phyloP scores from a whole-genome alignment of 306 rosid genomes.

The Quercus cerris region DNA sequence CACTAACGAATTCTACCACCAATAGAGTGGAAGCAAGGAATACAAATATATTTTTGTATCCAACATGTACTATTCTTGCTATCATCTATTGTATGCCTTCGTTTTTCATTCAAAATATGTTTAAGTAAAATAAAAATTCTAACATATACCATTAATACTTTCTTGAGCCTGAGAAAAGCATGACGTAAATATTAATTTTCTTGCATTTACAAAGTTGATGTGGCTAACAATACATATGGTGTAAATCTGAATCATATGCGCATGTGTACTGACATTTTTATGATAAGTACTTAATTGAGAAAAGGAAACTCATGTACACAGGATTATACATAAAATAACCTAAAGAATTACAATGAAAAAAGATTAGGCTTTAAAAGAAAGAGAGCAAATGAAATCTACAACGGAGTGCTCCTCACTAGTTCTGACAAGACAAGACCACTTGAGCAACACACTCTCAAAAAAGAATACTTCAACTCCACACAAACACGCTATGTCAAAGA shows the following conservation, averaged over 20 bases:
- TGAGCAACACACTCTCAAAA: too few species aligned
- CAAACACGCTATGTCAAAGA: background rate
- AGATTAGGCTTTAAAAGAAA: too few species aligned
- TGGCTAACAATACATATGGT: background rate
- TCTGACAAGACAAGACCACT: too few species aligned
- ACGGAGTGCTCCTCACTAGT: too few species aligned
- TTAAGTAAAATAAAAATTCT: background rate
- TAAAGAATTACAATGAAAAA: too few species aligned
- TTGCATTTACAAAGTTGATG: background rate
- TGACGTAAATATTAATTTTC: background rate
- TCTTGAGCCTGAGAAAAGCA: background rate
- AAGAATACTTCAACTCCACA: background rate
- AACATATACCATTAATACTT: background rate
- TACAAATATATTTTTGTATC: background rate
- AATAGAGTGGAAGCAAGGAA: background rate
- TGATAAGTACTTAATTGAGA: too few species aligned
- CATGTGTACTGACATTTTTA: background rate
- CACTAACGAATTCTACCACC: slow-evolving; percentile 7
- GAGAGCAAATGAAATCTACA: too few species aligned
- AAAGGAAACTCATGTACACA: too few species aligned
- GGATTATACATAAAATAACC: too few species aligned
- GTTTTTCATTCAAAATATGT: background rate
- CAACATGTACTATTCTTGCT: background rate
- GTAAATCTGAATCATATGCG: background rate
- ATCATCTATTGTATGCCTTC: background rate